phyloP scores from a whole-genome alignment of 345 rosid species.

The Acer negundo region DNA sequence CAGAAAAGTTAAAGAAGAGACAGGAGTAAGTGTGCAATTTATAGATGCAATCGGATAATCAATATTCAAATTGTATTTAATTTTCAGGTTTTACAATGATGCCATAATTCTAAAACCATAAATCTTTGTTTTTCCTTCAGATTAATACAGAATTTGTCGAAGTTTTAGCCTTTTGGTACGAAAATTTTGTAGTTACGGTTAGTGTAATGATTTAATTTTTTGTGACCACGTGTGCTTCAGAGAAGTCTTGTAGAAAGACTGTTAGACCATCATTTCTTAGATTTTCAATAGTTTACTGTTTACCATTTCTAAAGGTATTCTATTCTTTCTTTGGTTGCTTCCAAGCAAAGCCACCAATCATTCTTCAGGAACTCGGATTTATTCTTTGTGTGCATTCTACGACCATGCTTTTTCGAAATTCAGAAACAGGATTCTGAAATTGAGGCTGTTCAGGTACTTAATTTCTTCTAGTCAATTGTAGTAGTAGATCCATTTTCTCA shows the following conservation, averaged over 20 bases:
- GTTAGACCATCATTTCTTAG: not conserved
- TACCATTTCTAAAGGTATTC: not conserved
- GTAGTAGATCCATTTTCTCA: too few species aligned
- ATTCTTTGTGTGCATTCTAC: slow-evolving; percentile 57
- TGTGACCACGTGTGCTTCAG: too few species aligned
- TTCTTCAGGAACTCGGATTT: slow-evolving; percentile 59
- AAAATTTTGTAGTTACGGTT: not conserved
- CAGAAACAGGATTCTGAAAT: slow-evolving; percentile 58
- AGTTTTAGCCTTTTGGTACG: slow-evolving; percentile 64
- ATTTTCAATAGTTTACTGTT: not conserved
- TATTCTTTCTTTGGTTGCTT: not conserved
- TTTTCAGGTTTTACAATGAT: not conserved
- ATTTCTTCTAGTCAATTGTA: not conserved
- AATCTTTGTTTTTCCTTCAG: slow-evolving; percentile 35
- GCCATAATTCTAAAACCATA: too few species aligned
- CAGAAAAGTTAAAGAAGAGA: slow-evolving; percentile 90
- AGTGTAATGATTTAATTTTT: too few species aligned
- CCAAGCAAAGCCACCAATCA: slow-evolving; percentile 62
- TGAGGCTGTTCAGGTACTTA: slow-evolving; percentile 54
- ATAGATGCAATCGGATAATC: not conserved
- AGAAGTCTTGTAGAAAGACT: not conserved
- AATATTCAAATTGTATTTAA: not conserved
- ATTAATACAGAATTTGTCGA: slow-evolving; percentile 61
- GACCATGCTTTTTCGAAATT: slow-evolving; percentile 45
- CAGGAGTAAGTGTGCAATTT: slow-evolving; percentile 56